Evolutionary conservation across 83 land plant genomes (phyloP).

Genomic region (Diphasiastrum complanatum): DNA sequence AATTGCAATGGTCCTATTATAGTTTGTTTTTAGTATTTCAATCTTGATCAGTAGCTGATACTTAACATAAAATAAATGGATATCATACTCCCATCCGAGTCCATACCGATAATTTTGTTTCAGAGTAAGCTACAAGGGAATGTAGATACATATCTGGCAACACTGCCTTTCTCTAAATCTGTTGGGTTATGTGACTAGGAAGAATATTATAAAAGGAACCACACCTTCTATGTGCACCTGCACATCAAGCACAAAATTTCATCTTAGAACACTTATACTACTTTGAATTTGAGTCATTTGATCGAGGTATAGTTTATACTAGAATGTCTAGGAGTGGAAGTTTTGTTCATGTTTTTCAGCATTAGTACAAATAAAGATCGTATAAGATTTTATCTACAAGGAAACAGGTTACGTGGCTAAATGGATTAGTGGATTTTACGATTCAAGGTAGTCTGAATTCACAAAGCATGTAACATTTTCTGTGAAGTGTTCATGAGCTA

Average conservation of each 20-base stretch:
- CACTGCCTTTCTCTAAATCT: not conserved
- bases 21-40: too few relatives aligned
- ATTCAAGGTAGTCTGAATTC: not conserved
- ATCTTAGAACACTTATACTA: not conserved
- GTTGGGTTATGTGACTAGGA: not conserved
- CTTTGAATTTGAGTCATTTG: not conserved
- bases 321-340: too few relatives aligned
- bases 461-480: not conserved
- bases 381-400: too few relatives aligned
- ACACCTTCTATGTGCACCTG: conserved; percentile 21
- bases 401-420: too few relatives aligned
- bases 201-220: too few relatives aligned
- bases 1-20: too few relatives aligned
- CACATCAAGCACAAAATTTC: not conserved
- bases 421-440: not conserved
- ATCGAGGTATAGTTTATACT: not conserved
- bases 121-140: not conserved
- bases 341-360: too few relatives aligned
- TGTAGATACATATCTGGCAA: not conserved
- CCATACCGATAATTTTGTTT: too few relatives aligned
- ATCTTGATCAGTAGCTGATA: too few relatives aligned
- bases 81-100: too few relatives aligned
- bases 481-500: not conserved
- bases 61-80: too few relatives aligned
- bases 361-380: too few relatives aligned